phyloP scores from a whole-genome alignment of 108 stramenopile species.

The Bacterosira constricta region DNA sequence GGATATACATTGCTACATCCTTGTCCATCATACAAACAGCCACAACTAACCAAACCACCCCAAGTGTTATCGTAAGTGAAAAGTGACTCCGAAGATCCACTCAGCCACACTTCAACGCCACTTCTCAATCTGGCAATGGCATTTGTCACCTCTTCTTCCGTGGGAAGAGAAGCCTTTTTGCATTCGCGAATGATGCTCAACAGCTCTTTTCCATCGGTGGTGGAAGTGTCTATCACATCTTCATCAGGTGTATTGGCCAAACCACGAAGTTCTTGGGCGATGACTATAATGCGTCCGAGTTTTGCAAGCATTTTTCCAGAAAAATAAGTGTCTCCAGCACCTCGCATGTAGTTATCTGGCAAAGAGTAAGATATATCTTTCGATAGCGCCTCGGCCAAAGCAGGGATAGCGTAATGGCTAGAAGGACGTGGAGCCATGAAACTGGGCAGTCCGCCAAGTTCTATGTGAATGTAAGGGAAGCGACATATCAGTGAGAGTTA shows the following conservation, averaged over 20 bases:
- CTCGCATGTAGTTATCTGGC: constrained; percentile 76
- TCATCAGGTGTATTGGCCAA: constrained; percentile 45
- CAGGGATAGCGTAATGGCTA: constrained; percentile 42
- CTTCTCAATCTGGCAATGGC: constrained; percentile 59
- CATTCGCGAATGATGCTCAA: constrained; percentile 45
- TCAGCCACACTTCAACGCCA: constrained; percentile 89
- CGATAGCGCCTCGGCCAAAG: constrained; percentile 46
- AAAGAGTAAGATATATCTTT: constrained; percentile 67
- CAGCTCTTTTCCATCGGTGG: constrained; percentile 24
- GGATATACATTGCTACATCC: constrained; percentile 76
- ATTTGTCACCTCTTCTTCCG: constrained; percentile 46
- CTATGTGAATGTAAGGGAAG: not conserved
- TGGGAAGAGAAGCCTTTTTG: constrained; percentile 53
- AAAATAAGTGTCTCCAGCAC: constrained; percentile 96
- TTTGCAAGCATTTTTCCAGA: constrained; percentile 92
- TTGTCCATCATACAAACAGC: constrained; percentile 78
- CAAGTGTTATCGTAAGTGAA: constrained; percentile 89
- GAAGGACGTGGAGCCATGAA: constrained; percentile 73
- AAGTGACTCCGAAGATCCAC: constrained; percentile 80
- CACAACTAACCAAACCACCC: constrained; percentile 92
- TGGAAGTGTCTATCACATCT: not conserved
- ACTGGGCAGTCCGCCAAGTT: constrained; percentile 50
- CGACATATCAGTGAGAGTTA: not conserved
- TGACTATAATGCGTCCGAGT: constrained; percentile 80
- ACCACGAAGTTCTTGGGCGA: constrained; percentile 78